Base-by-base conservation (phyloP, 495 filamentous ascomycete species). In the Tuber magnatum region DNA sequence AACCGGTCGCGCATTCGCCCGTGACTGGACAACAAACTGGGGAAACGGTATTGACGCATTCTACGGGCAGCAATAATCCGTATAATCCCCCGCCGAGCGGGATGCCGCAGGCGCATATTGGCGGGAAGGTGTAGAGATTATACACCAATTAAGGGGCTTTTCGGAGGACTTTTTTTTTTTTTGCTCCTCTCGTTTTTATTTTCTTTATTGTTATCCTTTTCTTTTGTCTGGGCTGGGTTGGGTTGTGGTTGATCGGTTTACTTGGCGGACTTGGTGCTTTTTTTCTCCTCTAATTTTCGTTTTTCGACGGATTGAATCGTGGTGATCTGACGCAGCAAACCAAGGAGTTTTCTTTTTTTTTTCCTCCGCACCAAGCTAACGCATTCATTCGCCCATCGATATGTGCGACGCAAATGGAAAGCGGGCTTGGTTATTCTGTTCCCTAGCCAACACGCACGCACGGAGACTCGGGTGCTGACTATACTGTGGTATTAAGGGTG, bases 61-160 rank as follows among this genome's bases (percentile, higher is more conserved):
- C 56, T 65, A 65, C 56, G 28, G 56, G 56, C 16, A 65, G 14
- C 56, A 65, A 65, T 65, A 65, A 65, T 32, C 56, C 56, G 56
- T 65, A 35, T 35, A 5, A 32, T 35, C 1, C 56, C 14, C 56
- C 56, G 12, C 56, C 56, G 56, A 35, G 28, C 16, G 56, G 56
- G 56, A 65, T 65, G 56, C 56, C 56, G 28, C 56, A 65, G 56
- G 56, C 56, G 14, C 56, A 65, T 35, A 14, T 65, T 65, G 56
- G 14, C 5, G 56, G 56, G 56, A 65, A 65, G 56, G 5, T 65
- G 56, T 65, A 61, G 56, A 65, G 14, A 12, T 18, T 65, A 65
- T 65, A 32, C 32, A 65, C 56, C n/a, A 65, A 35, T 35, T 35
- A 32, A 6, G 56, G 28, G 14, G 32, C 4, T 35, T 65, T 65